Conservation (phyloP, 148 eudicot genomes). For the Vaccinium corymbosum region DNA sequence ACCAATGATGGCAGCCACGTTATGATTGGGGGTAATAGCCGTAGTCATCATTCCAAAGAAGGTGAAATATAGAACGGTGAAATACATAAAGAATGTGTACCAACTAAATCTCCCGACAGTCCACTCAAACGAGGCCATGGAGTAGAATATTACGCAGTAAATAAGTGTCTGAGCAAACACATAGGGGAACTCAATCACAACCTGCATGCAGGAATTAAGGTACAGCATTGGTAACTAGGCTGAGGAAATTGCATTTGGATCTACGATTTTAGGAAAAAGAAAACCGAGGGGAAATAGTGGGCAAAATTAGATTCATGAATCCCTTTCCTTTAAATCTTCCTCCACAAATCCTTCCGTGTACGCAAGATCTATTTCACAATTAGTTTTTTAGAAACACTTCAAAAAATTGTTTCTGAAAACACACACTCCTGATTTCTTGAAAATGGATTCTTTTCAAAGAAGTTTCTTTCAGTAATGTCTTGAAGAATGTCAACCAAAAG, state of each 20-base stretch:
- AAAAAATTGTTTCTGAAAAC: neutral
- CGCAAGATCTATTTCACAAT: neutral
- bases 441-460: neutral
- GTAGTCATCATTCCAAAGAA: conserved; percentile 99
- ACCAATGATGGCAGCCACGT: conserved; percentile 78
- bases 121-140: conserved; percentile 94
- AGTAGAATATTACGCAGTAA: conserved; percentile 74
- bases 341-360: neutral
- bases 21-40: conserved; percentile 92
- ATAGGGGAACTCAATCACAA: conserved; percentile 95
- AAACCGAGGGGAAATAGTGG: neutral
- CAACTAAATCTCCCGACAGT: conserved; percentile 52
- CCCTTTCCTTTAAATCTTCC: neutral
- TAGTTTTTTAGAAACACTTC: neutral
- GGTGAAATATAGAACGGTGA: conserved; percentile 90
- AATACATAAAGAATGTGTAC: conserved; percentile 79
- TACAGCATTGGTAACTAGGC: conserved; percentile 8
- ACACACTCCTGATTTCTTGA: neutral
- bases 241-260: neutral
- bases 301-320: neutral
- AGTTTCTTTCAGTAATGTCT: neutral
- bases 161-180: conserved; percentile 77
- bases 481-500: neutral
- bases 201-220: conserved; percentile 41
- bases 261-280: neutral